Base-by-base conservation (phyloP, 1,284 basidiomycete genomes). In the Sphaerobolus stellatus region DNA sequence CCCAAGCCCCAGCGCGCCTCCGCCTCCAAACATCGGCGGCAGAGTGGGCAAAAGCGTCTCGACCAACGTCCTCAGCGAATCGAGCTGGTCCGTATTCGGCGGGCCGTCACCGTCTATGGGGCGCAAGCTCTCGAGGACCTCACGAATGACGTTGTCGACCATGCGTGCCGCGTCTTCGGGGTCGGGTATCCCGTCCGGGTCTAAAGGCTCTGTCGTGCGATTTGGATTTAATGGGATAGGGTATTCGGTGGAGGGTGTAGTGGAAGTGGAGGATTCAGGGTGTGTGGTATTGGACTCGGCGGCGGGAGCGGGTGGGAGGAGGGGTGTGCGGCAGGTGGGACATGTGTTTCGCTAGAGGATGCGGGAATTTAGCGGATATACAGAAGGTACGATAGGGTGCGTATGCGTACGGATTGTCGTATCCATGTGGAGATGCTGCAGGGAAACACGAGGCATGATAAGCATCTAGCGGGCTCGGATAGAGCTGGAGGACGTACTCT, bases 401-500 rank as follows among this genome's bases (percentile, higher is more conserved):
- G 24, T 16, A 36, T 9, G 73, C 79, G 54, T 65, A 86, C 84
- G 50, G 78, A 79, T 48, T 79, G 78, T 28, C 62, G 67, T 31
- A 87, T 78, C 85, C 86, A 88, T 59, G 79, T 82, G 11, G 75
- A 71, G 48, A 88, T 84, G 64, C 86, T 88, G 55, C 18, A 54
- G 27, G 41, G 18, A 41, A 28, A 46, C 33, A 47, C 56, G 48
- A 41, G 54, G 38, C 49, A 53, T 31, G 48, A 46, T 34, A 58
- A 43, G 33, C 54, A 31, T n/a, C 25, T 46, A 31, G 9, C 48
- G 5, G 45, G 34, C 20, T 51, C 7, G 13, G 9, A 47, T 44
- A 24, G 22, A 7, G 40, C 11, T 50, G 48, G 4, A 56, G 20
- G 56, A 43, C 20, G 36, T 43, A 89, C 88, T 90, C 88, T 71